A percentile compares a stretch with the other conserved stretches of the same genome.
Conservation (phyloP, 257 asterid genomes). For the Henckelia pumila region DNA sequence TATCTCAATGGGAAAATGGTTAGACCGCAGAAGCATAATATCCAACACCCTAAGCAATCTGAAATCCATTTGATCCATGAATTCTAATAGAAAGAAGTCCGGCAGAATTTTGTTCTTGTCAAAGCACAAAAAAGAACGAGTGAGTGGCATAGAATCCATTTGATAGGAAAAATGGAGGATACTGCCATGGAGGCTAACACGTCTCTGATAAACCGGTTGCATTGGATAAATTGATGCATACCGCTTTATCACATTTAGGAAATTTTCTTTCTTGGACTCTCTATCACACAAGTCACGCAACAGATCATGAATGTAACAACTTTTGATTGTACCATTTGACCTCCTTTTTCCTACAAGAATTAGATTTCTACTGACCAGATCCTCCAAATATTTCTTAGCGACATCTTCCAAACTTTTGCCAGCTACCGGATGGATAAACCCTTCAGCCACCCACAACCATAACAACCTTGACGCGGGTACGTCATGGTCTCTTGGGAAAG, state of each 20-base stretch:
- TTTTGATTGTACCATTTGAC: conserved; percentile 21
- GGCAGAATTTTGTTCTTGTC: conserved; percentile 9
- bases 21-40: conserved; percentile 19
- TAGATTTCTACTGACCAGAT: conserved; percentile 26
- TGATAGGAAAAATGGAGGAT: conserved; percentile 15
- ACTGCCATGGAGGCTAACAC: conserved; percentile 11
- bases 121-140: conserved; percentile 15
- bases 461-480: conserved; percentile 17
- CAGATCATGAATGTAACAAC: conserved; percentile 19
- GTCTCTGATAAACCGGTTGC: conserved; percentile 3
- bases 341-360: conserved; percentile 12
- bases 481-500: conserved; percentile 20
- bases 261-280: conserved; percentile 18
- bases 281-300: conserved; percentile 13
- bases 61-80: conserved; percentile 14
- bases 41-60: conserved; percentile 20
- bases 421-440: conserved; percentile 6
- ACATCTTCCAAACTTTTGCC: conserved; percentile 14
- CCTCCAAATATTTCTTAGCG: conserved; percentile 22
- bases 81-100: conserved; percentile 12
- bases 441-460: conserved; percentile 23
- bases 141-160: background rate
- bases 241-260: conserved; percentile 8
- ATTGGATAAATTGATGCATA: background rate
- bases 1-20: conserved; percentile 20